Evolutionary conservation across 2,329 filamentous ascomycete genomes (phyloP), one percentile per base, ranked within the genome.

Genomic region (Aspergillus quadrilineatus): DNA sequence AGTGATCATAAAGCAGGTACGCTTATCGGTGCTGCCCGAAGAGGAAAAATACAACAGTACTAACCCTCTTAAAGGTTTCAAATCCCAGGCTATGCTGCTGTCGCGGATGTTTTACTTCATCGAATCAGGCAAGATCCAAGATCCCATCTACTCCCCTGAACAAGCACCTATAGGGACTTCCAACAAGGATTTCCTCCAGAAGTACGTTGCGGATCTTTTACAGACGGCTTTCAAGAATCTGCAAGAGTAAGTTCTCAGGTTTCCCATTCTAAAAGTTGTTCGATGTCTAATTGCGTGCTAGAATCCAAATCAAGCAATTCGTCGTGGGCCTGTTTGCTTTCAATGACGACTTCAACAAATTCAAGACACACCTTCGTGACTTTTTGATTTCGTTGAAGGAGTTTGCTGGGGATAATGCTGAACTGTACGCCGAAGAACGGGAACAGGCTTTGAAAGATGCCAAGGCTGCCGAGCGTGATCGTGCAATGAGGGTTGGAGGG

Each of bases 381-480:
- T 99, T 99, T 84, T 79, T 99, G 65, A 96, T 99, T 67, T 95
- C 92, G 22, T 81, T 99, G 65, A 96, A 97, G 78, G 95, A 99
- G 76, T 99, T 97, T 68, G 87, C 91, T 0, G 94, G 90, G 51
- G 94, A 99, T 76, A 97, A 97, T 67, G 86, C 93, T 1, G 94
- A 99, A 70, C 82, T 99, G 8, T 99, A 89, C 75, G 86, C 89
- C 4, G 92, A 96, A 57, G 94, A 99, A 75, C 92, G 96, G 74
- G 94, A 99, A 75, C 89, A 95, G 74, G 91, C 92, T 62, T 88
- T 93, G 59, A 86, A 86, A 63, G 90, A 93, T 66, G 90, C 89
- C 46, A 91, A 92, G 73, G 87, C 89, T 48, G 89, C 91, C 22
- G 95, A 99, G 73, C 87, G 92, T 67, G 91, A 97, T 76, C 88